These are phyloP conservation scores for Zopfia rhizophila DNA, from an alignment of 2,329 filamentous ascomycete species.

Conservation along the genomic window DNA sequence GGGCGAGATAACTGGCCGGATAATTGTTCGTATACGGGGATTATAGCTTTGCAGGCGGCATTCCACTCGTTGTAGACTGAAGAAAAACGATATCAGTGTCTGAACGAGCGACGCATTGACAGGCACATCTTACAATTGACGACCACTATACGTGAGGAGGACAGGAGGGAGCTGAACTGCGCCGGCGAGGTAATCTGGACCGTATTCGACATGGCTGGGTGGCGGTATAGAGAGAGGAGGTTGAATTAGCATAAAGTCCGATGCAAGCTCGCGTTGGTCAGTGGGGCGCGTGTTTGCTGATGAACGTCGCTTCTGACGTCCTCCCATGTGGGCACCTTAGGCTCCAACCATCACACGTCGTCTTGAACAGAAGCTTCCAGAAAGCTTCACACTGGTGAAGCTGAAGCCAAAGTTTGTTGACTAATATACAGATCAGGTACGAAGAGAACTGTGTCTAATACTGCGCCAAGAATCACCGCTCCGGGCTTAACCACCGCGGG, in stretches of 20 bases:
- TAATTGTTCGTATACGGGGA: conserved; percentile 83
- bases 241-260: too few species aligned
- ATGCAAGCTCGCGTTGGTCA: too few species aligned
- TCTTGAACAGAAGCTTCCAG: background rate
- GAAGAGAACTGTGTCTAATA: too few species aligned
- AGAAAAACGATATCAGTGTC: conserved; percentile 35
- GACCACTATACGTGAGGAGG: conserved; percentile 80
- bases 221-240: conserved; percentile 27
- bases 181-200: conserved; percentile 56
- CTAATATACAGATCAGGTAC: too few species aligned
- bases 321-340: background rate
- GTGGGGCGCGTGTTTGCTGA: too few species aligned
- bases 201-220: conserved; percentile 56
- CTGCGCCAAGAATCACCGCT: too few species aligned
- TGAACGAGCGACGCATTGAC: conserved; percentile 19
- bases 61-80: conserved; percentile 91
- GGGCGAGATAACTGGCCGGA: conserved; percentile 75
- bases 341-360: background rate
- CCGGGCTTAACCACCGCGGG: too few species aligned
- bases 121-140: conserved; percentile 84
- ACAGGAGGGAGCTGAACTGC: conserved; percentile 67
- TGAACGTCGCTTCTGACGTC: background rate
- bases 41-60: conserved; percentile 83
- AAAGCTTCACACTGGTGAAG: too few species aligned
- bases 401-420: too few species aligned